Conservation (phyloP, 2,329 filamentous ascomycete species). For the Cordyceps sp. region DNA sequence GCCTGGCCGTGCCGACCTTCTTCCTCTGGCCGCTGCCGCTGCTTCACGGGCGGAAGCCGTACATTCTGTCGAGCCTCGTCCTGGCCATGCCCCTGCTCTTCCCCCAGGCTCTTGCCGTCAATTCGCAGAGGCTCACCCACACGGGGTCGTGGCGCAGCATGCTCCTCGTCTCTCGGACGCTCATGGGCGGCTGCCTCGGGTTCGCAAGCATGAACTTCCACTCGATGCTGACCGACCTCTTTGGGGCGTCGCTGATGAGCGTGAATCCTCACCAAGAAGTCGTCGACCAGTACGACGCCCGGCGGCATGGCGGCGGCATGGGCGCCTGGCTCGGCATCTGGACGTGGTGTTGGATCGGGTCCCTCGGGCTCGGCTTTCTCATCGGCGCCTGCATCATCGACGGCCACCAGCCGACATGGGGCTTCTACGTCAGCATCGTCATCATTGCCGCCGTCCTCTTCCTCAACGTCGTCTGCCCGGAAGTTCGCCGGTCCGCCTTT, state of each 20-base stretch:
- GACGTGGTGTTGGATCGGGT: constrained; percentile 63
- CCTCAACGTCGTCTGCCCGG: constrained; percentile 55
- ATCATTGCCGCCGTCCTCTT: constrained; percentile 48
- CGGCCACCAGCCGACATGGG: constrained; percentile 48
- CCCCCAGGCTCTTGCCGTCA: constrained; percentile 54
- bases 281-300: constrained; percentile 48
- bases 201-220: constrained; percentile 67
- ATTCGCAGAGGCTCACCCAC: constrained; percentile 36
- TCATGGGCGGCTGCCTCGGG: constrained; percentile 54
- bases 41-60: constrained; percentile 62
- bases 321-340: constrained; percentile 67
- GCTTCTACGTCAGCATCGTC: constrained; percentile 58
- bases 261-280: constrained; percentile 56
- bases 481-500: constrained; percentile 53
- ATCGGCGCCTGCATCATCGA: constrained; percentile 56
- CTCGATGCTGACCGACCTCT: constrained; percentile 55
- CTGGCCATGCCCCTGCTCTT: constrained; percentile 59
- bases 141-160: constrained; percentile 38
- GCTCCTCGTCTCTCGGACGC: constrained; percentile 43
- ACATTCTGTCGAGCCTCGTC: constrained; percentile 51
- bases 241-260: constrained; percentile 60
- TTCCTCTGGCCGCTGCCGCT: constrained; percentile 59
- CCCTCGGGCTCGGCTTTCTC: constrained; percentile 54
- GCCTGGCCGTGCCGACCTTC: constrained; percentile 52
- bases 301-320: constrained; percentile 61